These are phyloP conservation scores for Candida loeiensis DNA, from an alignment of 805 yeast species.

Conservation along the genomic window DNA sequence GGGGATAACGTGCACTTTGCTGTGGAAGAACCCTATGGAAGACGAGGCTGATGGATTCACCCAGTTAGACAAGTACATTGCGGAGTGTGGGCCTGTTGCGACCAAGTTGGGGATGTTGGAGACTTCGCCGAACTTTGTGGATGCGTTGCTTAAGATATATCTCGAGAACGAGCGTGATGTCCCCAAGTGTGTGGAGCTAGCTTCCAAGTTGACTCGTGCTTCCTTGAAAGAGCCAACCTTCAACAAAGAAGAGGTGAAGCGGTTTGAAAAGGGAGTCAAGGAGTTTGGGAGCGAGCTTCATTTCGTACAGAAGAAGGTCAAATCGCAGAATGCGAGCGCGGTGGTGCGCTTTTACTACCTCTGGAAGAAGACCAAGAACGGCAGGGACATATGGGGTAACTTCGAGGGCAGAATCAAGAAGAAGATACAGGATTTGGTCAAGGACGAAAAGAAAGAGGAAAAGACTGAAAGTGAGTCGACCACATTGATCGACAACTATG, in stretches of 20 bases:
- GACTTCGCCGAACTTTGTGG: conserved; percentile 78
- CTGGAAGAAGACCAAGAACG: conserved; percentile 85
- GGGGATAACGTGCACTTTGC: conserved; percentile 51
- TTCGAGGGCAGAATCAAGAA: conserved; percentile 68
- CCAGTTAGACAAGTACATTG: conserved; percentile 52
- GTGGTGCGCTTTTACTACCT: conserved; percentile 82
- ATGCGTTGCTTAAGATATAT: conserved; percentile 58
- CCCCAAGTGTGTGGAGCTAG: conserved; percentile 45
- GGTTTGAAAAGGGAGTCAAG: conserved; percentile 73
- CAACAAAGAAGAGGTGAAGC: conserved; percentile 53
- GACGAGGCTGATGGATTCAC: conserved; percentile 24
- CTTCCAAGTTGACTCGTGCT: conserved; percentile 49
- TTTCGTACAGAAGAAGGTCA: conserved; percentile 69
- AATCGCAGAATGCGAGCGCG: conserved; percentile 69
- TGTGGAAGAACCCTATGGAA: conserved; percentile 56
- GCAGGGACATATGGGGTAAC: conserved; percentile 78
- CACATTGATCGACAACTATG: conserved; percentile 49
- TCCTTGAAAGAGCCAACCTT: conserved; percentile 76
- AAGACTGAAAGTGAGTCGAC: conserved; percentile 10
- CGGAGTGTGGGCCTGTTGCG: conserved; percentile 56
- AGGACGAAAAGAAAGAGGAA: conserved; percentile 15
- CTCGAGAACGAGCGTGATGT: conserved; percentile 51
- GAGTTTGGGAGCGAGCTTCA: conserved; percentile 75
- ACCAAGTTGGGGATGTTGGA: conserved; percentile 49
- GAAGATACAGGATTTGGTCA: conserved; percentile 39